Conservation (phyloP, 208 protist species). For the Cochliopodium minus region DNA sequence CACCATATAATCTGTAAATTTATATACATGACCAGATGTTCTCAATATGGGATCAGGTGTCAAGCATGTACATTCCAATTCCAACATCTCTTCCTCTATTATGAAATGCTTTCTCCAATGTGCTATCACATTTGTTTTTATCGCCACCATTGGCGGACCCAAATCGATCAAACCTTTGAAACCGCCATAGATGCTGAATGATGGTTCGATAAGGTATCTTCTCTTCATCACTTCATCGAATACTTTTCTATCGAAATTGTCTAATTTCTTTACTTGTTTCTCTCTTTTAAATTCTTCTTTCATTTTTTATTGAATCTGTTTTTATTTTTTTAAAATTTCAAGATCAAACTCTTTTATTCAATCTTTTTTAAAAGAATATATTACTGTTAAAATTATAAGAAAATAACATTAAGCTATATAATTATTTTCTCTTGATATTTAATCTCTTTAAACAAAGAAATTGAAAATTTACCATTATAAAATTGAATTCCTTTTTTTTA, state of each 20-base stretch:
- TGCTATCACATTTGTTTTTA: slow-evolving; percentile 88
- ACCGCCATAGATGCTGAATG: slow-evolving; percentile 92
- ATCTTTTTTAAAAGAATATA: no score
- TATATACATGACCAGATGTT: slow-evolving; percentile 86
- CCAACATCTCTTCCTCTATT: slow-evolving; percentile 89
- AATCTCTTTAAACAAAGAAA: no score
- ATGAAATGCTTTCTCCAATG: slow-evolving; percentile 95
- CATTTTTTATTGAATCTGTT: no score
- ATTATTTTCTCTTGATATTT: no score
- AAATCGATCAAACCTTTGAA: slow-evolving; percentile 92
- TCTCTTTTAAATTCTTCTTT: no score
- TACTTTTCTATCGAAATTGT: not conserved
- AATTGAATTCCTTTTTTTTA: no score
- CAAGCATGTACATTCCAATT: slow-evolving; percentile 83
- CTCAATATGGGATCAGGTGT: slow-evolving; percentile 87
- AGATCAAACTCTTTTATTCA: no score
- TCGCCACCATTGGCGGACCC: slow-evolving; percentile 77
- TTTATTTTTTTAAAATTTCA: no score
- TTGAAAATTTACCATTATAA: no score
- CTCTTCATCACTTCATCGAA: slow-evolving; percentile 19
- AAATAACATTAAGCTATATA: no score
- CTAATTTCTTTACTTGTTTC: no score
- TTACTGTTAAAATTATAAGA: no score
- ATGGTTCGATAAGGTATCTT: slow-evolving; percentile 82
- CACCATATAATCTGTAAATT: slow-evolving; percentile 96